A percentile compares a stretch with the other conserved stretches of the same genome.
Evolutionary conservation across 2,329 filamentous ascomycete species (phyloP).

Genomic region (Coniella lustricola): DNA sequence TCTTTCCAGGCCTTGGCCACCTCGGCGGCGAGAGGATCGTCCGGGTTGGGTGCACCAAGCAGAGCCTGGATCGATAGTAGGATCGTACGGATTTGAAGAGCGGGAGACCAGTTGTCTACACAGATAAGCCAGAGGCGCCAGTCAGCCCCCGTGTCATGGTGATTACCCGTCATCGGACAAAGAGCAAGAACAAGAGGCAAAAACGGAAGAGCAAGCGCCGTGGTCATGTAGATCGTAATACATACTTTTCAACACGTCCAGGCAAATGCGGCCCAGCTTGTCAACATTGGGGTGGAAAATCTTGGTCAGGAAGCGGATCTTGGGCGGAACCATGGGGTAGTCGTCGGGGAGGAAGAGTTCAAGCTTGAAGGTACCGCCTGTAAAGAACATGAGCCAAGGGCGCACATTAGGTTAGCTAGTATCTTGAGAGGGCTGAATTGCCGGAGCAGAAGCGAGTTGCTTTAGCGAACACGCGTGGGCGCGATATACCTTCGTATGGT

Average conservation of each 20-base stretch:
- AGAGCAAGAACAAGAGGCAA: background rate
- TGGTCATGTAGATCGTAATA: background rate
- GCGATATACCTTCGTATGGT: conserved; percentile 76
- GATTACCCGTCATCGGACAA: background rate
- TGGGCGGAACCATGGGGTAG: conserved; percentile 98
- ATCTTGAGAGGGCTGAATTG: conserved; percentile 1
- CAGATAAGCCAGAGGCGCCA: background rate
- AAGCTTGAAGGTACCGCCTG: conserved; percentile 83
- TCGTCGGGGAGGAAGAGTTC: conserved; percentile 97
- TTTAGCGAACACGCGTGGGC: background rate
- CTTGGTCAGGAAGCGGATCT: conserved; percentile 97
- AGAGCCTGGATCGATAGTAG: conserved; percentile 97
- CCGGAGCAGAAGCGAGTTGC: background rate
- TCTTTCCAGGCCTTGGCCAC: conserved; percentile 98
- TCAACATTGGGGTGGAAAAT: conserved; percentile 99
- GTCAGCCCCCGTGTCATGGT: conserved; percentile 11
- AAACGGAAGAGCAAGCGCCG: background rate
- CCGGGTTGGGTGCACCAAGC: conserved; percentile 91
- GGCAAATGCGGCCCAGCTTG: conserved; percentile 90
- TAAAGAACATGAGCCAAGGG: background rate
- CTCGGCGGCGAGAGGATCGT: conserved; percentile 96
- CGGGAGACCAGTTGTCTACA: conserved; percentile 95
- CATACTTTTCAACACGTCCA: conserved; percentile 94
- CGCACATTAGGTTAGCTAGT: too few species aligned
- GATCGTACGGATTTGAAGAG: conserved; percentile 95